These are phyloP conservation scores for Verbascum thapsus DNA, from an alignment of 257 asterid genomes.

Conservation along the genomic window DNA sequence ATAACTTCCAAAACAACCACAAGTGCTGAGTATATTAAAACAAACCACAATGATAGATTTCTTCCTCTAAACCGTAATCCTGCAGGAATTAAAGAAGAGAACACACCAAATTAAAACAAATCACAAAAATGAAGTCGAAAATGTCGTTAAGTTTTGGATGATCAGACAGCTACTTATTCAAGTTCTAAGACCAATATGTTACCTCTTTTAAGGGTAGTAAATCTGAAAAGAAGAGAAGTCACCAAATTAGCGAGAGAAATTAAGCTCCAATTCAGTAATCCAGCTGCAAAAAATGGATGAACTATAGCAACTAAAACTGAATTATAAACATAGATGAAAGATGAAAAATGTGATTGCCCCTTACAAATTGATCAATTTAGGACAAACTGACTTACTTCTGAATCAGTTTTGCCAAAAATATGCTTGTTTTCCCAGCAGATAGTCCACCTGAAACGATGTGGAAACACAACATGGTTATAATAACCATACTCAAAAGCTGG, in stretches of 20 bases:
- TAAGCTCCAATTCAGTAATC: constrained; percentile 75
- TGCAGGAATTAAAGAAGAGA: constrained; percentile 32
- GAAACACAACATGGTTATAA: too few relatives aligned
- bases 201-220: constrained; percentile 74
- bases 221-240: constrained; percentile 67
- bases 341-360: too few relatives aligned
- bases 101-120: constrained; percentile 11
- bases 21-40: constrained; percentile 52
- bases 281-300: constrained; percentile 82
- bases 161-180: constrained; percentile 22
- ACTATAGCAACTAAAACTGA: too few relatives aligned
- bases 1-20: constrained; percentile 52
- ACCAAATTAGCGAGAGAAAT: constrained; percentile 66
- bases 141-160: not conserved
- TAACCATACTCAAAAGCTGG: too few relatives aligned
- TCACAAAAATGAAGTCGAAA: constrained; percentile 11
- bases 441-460: too few relatives aligned
- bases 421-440: too few relatives aligned
- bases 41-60: constrained; percentile 60
- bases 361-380: too few relatives aligned
- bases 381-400: too few relatives aligned
- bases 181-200: constrained; percentile 24
- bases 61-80: constrained; percentile 67
- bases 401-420: too few relatives aligned
- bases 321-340: too few relatives aligned